Evolutionary conservation across 306 rosid species (phyloP), one percentile per base, ranked within the genome.

Genomic region (Glycine latifolia): DNA sequence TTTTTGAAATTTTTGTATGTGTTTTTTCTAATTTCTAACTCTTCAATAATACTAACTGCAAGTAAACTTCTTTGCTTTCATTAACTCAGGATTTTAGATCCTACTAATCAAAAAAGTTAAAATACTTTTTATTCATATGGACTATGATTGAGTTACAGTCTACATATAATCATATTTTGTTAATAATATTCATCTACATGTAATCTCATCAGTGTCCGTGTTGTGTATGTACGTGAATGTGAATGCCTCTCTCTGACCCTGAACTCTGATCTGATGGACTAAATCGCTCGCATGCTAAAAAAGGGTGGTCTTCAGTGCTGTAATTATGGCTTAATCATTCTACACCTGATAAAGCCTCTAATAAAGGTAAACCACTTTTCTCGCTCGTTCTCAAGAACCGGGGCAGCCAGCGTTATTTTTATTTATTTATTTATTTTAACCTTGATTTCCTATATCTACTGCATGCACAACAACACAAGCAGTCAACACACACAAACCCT

Each of bases 251-350:
- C 75, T 67, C 80, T 84, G 17, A 69, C 74, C 31, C 75, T 41
- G 72, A 44, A 61, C 55, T 82, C 83, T 87, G 14, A 68, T 85
- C 80, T 71, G 77, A 82, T 84, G 76, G 74, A 82, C 79, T 76
- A 74, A 82, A 81, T 79, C 86, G 66, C 81, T 89, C 73, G 78
- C 87, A 79, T 84, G 88, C 87, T 79, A 79, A 86, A 76, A 74
- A 76, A 70, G 78, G 81, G 11, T 13, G 17, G 5, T 67, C 4
- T 49, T 79, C 69, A 20, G 60, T 63, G 6, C 82, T 83, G 88
- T 91, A 89, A 92, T 88, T 89, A 91, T 92, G 66, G 87, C 81
- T 75, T 86, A 91, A 94, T 90, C 97, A 94, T 91, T 87, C 85
- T 55, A 31, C 67, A 10, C 74, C 87, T 72, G 81, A 82, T 81